These are phyloP conservation scores for Aspergillus felis DNA, from an alignment of 2,329 filamentous ascomycete genomes.

Conservation along the genomic window DNA sequence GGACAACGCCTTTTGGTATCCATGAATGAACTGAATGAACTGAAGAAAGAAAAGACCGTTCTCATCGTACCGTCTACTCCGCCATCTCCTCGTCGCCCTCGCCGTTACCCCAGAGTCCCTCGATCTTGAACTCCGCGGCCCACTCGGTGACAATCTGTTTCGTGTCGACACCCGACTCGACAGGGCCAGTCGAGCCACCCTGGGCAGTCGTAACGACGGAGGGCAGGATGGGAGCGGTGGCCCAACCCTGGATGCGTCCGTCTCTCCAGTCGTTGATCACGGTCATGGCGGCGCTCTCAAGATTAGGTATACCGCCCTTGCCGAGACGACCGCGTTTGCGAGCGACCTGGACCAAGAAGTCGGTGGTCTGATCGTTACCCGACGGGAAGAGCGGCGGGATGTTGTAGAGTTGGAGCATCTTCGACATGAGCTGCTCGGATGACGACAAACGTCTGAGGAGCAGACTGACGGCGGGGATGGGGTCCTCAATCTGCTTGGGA, in stretches of 20 bases:
- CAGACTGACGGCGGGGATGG: slow-evolving; percentile 77
- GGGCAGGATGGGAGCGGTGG: slow-evolving; percentile 65
- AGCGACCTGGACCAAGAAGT: slow-evolving; percentile 93
- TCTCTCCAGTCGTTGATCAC: slow-evolving; percentile 97
- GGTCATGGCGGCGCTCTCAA: slow-evolving; percentile 81
- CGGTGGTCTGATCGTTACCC: slow-evolving; percentile 73
- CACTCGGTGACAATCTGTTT: slow-evolving; percentile 89
- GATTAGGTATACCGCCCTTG: slow-evolving; percentile 83
- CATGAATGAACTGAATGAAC: slow-evolving; percentile 23
- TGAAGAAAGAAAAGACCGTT: slow-evolving; percentile 12
- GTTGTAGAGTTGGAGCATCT: slow-evolving; percentile 78
- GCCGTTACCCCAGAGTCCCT: slow-evolving; percentile 81
- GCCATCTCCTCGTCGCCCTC: slow-evolving; percentile 37
- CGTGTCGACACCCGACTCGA: slow-evolving; percentile 55
- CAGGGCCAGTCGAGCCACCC: slow-evolving; percentile 27
- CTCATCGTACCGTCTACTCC: slow-evolving; percentile 24
- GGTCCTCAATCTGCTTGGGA: slow-evolving; percentile 90
- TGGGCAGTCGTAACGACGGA: slow-evolving; percentile 48
- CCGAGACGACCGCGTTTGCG: slow-evolving; percentile 86
- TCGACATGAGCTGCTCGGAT: slow-evolving; percentile 69
- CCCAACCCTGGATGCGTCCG: slow-evolving; percentile 90
- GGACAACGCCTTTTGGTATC: slow-evolving; percentile 30
- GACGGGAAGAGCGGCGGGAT: slow-evolving; percentile 70
- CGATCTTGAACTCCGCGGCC: slow-evolving; percentile 92
- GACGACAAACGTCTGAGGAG: slow-evolving; percentile 76